Percentiles rank a stretch among this genome's conserved stretches.
These are phyloP conservation scores for Neurospora cerealis DNA, from an alignment of 495 filamentous ascomycete genomes.

Conservation along the genomic window DNA sequence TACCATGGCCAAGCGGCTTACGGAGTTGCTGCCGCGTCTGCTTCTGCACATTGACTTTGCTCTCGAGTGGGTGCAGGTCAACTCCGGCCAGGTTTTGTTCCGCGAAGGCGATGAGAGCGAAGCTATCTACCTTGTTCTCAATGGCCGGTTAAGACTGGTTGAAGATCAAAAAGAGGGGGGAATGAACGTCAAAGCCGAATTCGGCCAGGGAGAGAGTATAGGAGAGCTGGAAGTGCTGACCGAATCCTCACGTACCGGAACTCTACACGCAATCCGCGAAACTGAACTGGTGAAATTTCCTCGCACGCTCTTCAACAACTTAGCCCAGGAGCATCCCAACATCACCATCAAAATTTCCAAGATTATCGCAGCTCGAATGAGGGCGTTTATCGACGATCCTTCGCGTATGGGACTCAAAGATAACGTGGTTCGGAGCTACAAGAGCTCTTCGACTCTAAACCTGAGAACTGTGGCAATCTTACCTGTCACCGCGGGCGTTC, in stretches of 20 bases:
- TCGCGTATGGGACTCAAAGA: constrained; percentile 31
- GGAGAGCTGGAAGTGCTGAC: constrained; percentile 97
- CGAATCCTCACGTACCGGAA: constrained; percentile 78
- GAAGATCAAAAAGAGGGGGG: constrained; percentile 67
- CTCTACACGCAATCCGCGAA: constrained; percentile 90
- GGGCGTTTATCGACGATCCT: constrained; percentile 74
- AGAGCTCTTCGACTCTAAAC: constrained; percentile 79
- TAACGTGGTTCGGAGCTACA: constrained; percentile 45
- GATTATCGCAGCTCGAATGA: constrained; percentile 93
- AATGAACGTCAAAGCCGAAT: constrained; percentile 87
- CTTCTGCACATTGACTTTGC: constrained; percentile 97
- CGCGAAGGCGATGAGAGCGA: constrained; percentile 94
- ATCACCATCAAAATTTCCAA: constrained; percentile 99
- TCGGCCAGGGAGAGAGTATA: constrained; percentile 93
- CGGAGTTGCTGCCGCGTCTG: constrained; percentile 78
- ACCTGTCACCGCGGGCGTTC: constrained; percentile 83
- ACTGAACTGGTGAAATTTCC: constrained; percentile 95
- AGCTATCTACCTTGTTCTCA: constrained; percentile 95
- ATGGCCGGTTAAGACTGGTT: constrained; percentile 76
- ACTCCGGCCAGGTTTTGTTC: constrained; percentile 87
- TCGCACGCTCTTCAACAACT: constrained; percentile 90
- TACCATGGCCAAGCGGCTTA: constrained; percentile 91
- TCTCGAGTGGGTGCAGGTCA: constrained; percentile 94
- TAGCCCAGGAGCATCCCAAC: constrained; percentile 91
- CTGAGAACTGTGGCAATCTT: constrained; percentile 86